Evolutionary conservation across 306 rosid species (phyloP), one percentile per base, ranked within the genome.

Genomic region (Alnus rubra): DNA sequence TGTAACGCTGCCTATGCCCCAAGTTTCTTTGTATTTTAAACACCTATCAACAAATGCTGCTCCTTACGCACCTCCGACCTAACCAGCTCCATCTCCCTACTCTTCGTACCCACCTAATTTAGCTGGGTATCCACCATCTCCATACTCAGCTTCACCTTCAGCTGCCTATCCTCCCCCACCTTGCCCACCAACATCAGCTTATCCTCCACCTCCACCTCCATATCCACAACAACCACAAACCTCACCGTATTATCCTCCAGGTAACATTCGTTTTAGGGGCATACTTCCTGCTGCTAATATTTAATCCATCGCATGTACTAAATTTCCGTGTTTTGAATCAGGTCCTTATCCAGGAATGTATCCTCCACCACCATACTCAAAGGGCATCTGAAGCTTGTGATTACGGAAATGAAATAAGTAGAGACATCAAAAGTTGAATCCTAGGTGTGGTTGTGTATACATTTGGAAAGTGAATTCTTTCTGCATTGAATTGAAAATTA

Each of bases 301-400:
- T 11, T n/a, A 23, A 37, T 7, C 30, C 35, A 11, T 53, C 69
- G 50, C 10, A 42, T 76, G 35, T 18, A 45, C 74, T 19, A 1
- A 52, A 42, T 55, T 4, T 50, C 11, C 79, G 47, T 72, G 58
- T 19, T 75, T 79, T 30, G 39, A 50, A 45, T 79, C 80, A 84
- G 82, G 86, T 77, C 86, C 78, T 44, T 85, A 74, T 59, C 81
- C 87, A 31, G 97, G 98, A 82, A 37, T 54, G 2, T 92, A 88
- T 84, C 96, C 96, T 77, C 95, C 93, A 31, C 93, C 84, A 7
- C 96, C 86, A 12, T 90, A 92, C 67, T 90, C 86, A 94, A 65
- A 69, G 48, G 48, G 49, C 4, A 62, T 19, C 33, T 9, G 0
- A 12, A 67, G 9, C n/a, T 19, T 42, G 8, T 8, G 33, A 18